These are phyloP conservation scores for Fusarium caatingaense DNA, from an alignment of 2,329 filamentous ascomycete species.

Conservation along the genomic window DNA sequence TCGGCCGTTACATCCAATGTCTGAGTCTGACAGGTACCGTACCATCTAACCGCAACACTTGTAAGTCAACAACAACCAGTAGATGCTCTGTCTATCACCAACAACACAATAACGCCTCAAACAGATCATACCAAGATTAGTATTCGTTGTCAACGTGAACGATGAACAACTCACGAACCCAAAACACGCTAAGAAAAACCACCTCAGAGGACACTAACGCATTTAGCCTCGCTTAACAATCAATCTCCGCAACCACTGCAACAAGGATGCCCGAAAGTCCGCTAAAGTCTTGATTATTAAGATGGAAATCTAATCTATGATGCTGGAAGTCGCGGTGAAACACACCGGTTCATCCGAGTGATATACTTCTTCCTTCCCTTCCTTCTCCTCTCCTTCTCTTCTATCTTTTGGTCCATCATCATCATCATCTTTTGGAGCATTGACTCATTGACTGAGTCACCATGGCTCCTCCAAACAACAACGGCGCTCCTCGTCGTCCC, in stretches of 20 bases:
- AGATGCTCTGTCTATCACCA: neutral
- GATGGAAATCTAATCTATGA: neutral
- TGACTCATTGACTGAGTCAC: too few relatives aligned
- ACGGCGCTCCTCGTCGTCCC: neutral
- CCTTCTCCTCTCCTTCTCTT: neutral
- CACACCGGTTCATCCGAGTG: neutral
- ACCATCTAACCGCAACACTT: too few relatives aligned
- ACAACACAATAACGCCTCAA: neutral
- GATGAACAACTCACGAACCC: neutral
- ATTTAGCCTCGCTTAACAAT: slow-evolving; percentile 6
- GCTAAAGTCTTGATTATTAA: neutral
- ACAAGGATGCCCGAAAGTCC: neutral
- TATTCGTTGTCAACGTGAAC: neutral
- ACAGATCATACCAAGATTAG: neutral
- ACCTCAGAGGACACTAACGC: neutral
- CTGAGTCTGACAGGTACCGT: neutral
- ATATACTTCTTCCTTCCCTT: neutral
- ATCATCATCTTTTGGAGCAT: neutral
- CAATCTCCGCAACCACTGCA: slow-evolving; percentile 19
- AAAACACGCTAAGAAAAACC: neutral
- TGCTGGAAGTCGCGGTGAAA: slow-evolving; percentile 1
- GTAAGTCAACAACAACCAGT: too few relatives aligned
- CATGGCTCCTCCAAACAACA: neutral
- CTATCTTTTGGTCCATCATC: neutral
- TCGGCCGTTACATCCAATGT: neutral